Evolutionary conservation across 352 stramenopile species (phyloP).

Genomic region (Globisporangium megalacanthum): DNA sequence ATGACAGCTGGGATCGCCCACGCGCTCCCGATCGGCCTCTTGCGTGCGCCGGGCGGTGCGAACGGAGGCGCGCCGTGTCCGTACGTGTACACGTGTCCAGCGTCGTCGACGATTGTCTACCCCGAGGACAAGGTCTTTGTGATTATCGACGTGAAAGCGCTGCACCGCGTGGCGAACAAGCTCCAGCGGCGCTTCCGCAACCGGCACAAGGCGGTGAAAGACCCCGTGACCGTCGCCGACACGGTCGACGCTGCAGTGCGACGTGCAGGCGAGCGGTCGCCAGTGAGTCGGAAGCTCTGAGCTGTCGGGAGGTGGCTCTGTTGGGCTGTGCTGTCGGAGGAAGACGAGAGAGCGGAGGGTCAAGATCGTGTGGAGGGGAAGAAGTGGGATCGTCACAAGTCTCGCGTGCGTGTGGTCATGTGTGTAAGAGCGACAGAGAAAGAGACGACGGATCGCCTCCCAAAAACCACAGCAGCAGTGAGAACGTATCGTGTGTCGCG

Average conservation of each 20-base stretch:
- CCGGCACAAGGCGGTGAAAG: conserved; percentile 5
- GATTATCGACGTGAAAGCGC: conserved; percentile 63
- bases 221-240: conserved; percentile 10
- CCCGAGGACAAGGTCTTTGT: conserved; percentile 77
- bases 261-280: not conserved
- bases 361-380: too few relatives aligned
- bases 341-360: too few relatives aligned
- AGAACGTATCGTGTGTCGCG: too few relatives aligned
- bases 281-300: not conserved
- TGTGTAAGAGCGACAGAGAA: too few relatives aligned
- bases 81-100: conserved; percentile 81
- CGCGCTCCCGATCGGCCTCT: conserved; percentile 69
- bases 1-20: conserved; percentile 71
- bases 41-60: conserved; percentile 46
- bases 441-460: too few relatives aligned
- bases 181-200: conserved; percentile 68
- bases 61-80: conserved; percentile 51
- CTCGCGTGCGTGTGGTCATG: too few relatives aligned
- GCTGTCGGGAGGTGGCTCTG: not conserved
- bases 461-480: too few relatives aligned
- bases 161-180: conserved; percentile 74
- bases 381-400: too few relatives aligned
- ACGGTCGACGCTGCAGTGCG: conserved; percentile 4
- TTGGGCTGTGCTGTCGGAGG: too few relatives aligned
- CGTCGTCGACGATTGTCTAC: conserved; percentile 52